Evolutionary conservation across 164 flowering plant species (phyloP).

Genomic region (Sextonia rubra): DNA sequence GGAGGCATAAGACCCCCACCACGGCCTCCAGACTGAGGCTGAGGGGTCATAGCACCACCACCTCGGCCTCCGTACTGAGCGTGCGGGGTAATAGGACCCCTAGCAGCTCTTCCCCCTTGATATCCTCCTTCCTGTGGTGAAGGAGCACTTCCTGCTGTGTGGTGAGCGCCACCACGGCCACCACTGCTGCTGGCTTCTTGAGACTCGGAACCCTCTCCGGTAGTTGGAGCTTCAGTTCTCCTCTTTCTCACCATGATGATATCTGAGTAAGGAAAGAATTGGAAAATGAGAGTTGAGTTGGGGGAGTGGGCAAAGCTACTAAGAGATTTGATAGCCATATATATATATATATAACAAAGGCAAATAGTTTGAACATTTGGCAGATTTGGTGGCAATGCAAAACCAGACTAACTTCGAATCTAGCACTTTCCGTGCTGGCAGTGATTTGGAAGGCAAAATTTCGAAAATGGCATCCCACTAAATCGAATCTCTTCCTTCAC

Average conservation of each 20-base stretch:
- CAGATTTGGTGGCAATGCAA: too few species aligned
- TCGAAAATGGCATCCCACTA: too few species aligned
- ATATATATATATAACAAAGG: too few species aligned
- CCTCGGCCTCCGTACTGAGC: conserved; percentile 20
- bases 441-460: too few species aligned
- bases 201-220: conserved; percentile 46
- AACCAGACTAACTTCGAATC: too few species aligned
- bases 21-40: conserved; percentile 22
- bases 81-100: too few species aligned
- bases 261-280: not conserved
- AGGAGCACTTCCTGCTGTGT: conserved; percentile 19
- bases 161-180: conserved; percentile 53
- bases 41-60: not conserved
- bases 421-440: too few species aligned
- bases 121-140: conserved; percentile 22
- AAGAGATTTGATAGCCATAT: too few species aligned
- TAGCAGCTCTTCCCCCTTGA: conserved; percentile 16
- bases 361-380: too few species aligned
- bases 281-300: too few species aligned
- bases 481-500: too few species aligned
- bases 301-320: too few species aligned
- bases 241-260: conserved; percentile 62
- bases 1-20: conserved; percentile 2
- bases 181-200: conserved; percentile 35
- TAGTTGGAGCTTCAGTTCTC: conserved; percentile 45